Conservation (phyloP, 345 rosid species). For the Sonneratia caseolaris region DNA sequence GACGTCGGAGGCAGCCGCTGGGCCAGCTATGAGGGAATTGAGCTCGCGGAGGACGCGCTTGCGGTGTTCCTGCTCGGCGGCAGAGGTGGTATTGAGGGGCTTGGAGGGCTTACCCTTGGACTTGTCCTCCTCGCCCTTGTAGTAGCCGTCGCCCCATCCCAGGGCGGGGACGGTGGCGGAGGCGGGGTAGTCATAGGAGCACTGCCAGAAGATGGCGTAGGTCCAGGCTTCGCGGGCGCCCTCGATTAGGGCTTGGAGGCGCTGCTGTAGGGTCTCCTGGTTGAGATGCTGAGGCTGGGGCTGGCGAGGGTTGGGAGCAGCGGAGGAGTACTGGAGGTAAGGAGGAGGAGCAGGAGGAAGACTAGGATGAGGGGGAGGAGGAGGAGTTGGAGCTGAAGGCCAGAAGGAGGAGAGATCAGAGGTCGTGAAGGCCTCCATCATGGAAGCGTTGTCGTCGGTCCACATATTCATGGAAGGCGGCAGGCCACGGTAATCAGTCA, state of each 20-base stretch:
- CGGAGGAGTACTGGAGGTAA: constrained; percentile 23
- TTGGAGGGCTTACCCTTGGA: constrained; percentile 25
- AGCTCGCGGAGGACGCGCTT: constrained; percentile 69
- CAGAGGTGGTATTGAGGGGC: constrained; percentile 19
- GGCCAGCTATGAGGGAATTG: constrained; percentile 69
- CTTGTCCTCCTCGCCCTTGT: constrained; percentile 77
- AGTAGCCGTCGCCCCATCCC: constrained; percentile 93
- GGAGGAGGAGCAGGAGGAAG: constrained; percentile 40
- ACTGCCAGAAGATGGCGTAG: constrained; percentile 95
- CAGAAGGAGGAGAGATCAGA: constrained; percentile 68
- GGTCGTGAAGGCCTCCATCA: constrained; percentile 93
- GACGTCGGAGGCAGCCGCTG: constrained; percentile 33
- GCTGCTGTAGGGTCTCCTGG: constrained; percentile 75
- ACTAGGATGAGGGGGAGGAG: constrained; percentile 50
- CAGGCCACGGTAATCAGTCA: constrained; percentile 39
- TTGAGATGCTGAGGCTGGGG: constrained; percentile 26
- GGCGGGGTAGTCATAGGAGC: constrained; percentile 52
- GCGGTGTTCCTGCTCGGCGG: constrained; percentile 73
- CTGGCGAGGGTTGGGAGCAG: constrained; percentile 15
- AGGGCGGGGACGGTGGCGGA: constrained; percentile 30
- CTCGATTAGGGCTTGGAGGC: constrained; percentile 78
- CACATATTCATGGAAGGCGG: constrained; percentile 62
- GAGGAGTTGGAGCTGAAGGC: constrained; percentile 32
- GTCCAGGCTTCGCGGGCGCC: constrained; percentile 70
- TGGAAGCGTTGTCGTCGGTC: constrained; percentile 79